Conservation (phyloP, 139 green algal genomes). For the Tetradesmus lagerheimii region DNA sequence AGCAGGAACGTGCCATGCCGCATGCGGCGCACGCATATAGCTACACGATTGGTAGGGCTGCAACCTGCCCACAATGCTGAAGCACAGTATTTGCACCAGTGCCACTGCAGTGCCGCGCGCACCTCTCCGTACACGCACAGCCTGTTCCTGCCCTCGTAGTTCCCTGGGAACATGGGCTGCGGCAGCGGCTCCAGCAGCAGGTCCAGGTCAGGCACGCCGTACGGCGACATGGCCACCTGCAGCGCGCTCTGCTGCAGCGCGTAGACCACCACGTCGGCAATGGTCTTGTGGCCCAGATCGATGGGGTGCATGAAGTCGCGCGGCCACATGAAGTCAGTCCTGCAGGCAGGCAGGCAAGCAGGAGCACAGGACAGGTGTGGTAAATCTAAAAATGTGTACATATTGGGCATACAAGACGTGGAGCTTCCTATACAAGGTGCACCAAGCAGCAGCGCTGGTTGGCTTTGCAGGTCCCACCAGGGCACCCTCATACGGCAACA, state of each 20-base stretch:
- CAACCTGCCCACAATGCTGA: too few species aligned
- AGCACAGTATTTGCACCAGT: neutral
- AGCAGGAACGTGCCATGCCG: too few species aligned
- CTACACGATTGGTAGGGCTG: too few species aligned
- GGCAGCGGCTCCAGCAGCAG: slow-evolving; percentile 36
- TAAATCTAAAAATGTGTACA: too few species aligned
- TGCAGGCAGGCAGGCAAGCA: neutral
- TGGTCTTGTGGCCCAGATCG: slow-evolving; percentile 27
- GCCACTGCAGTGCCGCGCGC: neutral
- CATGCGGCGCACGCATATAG: too few species aligned
- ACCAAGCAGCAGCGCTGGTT: too few species aligned
- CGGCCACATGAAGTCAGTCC: slow-evolving; percentile 49
- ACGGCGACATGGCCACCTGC: slow-evolving; percentile 42
- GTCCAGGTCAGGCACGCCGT: slow-evolving; percentile 35
- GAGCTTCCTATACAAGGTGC: too few species aligned
- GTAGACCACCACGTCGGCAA: slow-evolving; percentile 50
- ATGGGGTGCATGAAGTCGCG: slow-evolving; percentile 46
- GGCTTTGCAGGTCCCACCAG: neutral
- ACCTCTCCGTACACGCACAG: slow-evolving; percentile 46
- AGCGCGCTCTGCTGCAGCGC: slow-evolving; percentile 50
- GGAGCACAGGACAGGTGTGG: too few species aligned
- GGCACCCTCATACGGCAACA: neutral
- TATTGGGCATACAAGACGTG: too few species aligned
- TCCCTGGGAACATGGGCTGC: slow-evolving; percentile 51
- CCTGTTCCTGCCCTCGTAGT: slow-evolving; percentile 35